phyloP scores from a whole-genome alignment of 108 stramenopile species.

The Cyclotella kingstonii region DNA sequence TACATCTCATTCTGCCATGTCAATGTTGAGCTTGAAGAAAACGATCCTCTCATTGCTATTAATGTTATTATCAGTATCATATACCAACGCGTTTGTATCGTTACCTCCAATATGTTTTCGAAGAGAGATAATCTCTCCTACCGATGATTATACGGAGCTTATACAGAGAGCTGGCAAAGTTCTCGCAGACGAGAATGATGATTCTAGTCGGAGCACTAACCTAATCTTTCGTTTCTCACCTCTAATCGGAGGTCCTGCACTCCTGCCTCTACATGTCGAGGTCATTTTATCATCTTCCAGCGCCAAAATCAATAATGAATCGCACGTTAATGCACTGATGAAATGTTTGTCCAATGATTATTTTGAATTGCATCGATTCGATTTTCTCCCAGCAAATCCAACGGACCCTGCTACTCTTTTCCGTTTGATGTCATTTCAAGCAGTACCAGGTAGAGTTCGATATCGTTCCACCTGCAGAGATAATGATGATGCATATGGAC shows the following conservation, averaged over 20 bases:
- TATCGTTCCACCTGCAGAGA: slow-evolving; percentile 1
- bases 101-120: no score
- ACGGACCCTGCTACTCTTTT: slow-evolving; percentile 18
- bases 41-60: no score
- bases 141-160: no score
- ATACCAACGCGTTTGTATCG: no score
- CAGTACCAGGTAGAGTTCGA: slow-evolving; percentile 28
- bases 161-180: no score
- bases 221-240: slow-evolving; percentile 38
- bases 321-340: slow-evolving; percentile 3
- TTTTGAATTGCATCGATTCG: slow-evolving; percentile 28
- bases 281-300: slow-evolving; percentile 16
- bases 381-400: slow-evolving; percentile 37
- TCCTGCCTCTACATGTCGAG: slow-evolving; percentile 46
- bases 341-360: slow-evolving; percentile 1
- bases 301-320: neutral
- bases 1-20: no score
- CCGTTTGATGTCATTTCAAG: slow-evolving; percentile 17
- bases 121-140: no score
- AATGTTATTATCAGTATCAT: no score
- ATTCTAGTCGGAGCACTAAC: no score
- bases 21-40: no score
- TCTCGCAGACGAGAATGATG: no score
- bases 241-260: slow-evolving; percentile 39
- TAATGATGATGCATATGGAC: neutral